Percentiles rank a stretch among this genome's conserved stretches.
Conservation (phyloP, 192 early-diverging fungal species). For the Anaeromyces robustus region DNA sequence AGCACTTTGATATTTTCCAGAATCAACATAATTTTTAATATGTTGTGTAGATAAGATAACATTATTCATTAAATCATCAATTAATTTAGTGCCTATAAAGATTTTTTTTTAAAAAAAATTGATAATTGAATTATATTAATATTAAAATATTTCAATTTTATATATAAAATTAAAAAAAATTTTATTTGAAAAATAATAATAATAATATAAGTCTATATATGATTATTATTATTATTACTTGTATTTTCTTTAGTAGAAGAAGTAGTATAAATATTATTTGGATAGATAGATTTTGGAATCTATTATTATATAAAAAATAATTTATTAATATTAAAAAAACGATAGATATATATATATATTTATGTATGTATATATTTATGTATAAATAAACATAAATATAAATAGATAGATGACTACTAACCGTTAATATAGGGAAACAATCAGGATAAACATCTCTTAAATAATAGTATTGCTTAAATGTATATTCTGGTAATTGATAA, state of each 20-base stretch:
- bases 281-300: background rate
- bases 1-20: background rate
- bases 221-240: background rate
- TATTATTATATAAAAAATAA: background rate
- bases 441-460: conserved; percentile 50
- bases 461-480: conserved; percentile 59
- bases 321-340: too few relatives aligned
- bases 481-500: conserved; percentile 48
- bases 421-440: conserved; percentile 30
- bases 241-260: background rate
- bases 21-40: background rate
- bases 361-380: too few relatives aligned
- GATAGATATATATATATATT: too few relatives aligned
- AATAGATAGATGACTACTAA: too few relatives aligned
- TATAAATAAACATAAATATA: too few relatives aligned
- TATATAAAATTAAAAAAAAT: too few relatives aligned
- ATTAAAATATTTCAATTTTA: too few relatives aligned
- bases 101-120: too few relatives aligned
- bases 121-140: too few relatives aligned
- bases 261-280: background rate
- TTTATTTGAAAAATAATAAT: too few relatives aligned
- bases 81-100: background rate
- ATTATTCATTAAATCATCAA: background rate
- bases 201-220: too few relatives aligned
- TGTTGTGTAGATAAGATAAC: background rate